These are phyloP conservation scores for Inga laurina DNA, from an alignment of 306 rosid species.

Conservation along the genomic window DNA sequence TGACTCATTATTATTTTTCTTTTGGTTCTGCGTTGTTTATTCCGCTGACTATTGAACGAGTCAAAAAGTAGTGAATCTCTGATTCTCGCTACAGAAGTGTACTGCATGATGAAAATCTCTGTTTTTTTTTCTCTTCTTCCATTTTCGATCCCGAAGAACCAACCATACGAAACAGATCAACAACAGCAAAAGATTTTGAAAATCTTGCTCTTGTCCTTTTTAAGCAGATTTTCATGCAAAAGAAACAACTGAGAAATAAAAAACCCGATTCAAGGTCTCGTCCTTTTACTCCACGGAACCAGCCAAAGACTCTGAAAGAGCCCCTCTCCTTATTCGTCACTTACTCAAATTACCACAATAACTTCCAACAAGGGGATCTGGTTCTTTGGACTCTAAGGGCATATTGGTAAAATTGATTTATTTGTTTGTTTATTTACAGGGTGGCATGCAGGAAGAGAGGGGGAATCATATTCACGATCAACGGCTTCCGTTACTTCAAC, in stretches of 20 bases:
- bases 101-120: background rate
- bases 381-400: background rate
- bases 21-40: background rate
- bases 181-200: background rate
- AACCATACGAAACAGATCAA: conserved; percentile 3
- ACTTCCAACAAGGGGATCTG: background rate
- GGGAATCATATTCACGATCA: conserved; percentile 76
- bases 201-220: background rate
- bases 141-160: background rate
- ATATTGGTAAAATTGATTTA: background rate
- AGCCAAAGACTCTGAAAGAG: too few species aligned
- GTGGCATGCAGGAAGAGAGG: conserved; percentile 75
- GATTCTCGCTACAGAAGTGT: background rate
- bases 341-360: conserved; percentile 13
- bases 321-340: background rate
- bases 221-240: conserved; percentile 32
- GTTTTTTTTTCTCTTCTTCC: background rate
- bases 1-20: background rate
- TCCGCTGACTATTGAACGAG: background rate
- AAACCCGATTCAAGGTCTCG: background rate
- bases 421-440: conserved; percentile 30
- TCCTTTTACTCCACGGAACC: too few species aligned
- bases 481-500: conserved; percentile 81
- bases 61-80: background rate
- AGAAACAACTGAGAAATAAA: conserved; percentile 32